phyloP scores from a whole-genome alignment of 1,284 basidiomycete species.

The Ceratobasidium sp. region DNA sequence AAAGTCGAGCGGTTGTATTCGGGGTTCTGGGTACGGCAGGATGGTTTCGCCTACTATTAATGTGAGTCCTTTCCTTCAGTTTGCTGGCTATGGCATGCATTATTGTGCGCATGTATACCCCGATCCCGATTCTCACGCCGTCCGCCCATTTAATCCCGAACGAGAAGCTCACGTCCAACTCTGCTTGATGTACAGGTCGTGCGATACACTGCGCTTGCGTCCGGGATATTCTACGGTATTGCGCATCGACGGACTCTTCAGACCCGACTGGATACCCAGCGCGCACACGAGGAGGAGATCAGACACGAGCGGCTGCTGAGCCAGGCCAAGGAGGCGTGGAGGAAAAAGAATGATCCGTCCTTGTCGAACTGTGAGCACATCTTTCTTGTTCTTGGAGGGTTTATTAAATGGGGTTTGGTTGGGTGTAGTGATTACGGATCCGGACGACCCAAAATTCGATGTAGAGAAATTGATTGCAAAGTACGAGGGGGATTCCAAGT shows the following conservation, averaged over 20 bases:
- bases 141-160: background rate
- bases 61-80: background rate
- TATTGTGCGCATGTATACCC: background rate
- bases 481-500: constrained; percentile 75
- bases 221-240: constrained; percentile 93
- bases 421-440: constrained; percentile 84
- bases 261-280: constrained; percentile 80
- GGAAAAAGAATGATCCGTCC: constrained; percentile 65
- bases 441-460: constrained; percentile 96
- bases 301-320: constrained; percentile 83
- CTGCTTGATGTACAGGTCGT: constrained; percentile 76
- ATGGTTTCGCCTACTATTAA: constrained; percentile 39
- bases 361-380: constrained; percentile 23
- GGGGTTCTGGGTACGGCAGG: constrained; percentile 26
- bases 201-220: constrained; percentile 92
- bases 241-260: constrained; percentile 92
- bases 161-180: background rate
- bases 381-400: background rate
- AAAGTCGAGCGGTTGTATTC: constrained; percentile 20
- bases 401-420: constrained; percentile 5
- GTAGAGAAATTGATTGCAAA: constrained; percentile 90
- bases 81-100: background rate
- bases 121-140: constrained; percentile 10
- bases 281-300: constrained; percentile 75
- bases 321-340: constrained; percentile 93